These are phyloP conservation scores for Didymella arachidicola DNA, from an alignment of 2,329 filamentous ascomycete species.

Conservation along the genomic window DNA sequence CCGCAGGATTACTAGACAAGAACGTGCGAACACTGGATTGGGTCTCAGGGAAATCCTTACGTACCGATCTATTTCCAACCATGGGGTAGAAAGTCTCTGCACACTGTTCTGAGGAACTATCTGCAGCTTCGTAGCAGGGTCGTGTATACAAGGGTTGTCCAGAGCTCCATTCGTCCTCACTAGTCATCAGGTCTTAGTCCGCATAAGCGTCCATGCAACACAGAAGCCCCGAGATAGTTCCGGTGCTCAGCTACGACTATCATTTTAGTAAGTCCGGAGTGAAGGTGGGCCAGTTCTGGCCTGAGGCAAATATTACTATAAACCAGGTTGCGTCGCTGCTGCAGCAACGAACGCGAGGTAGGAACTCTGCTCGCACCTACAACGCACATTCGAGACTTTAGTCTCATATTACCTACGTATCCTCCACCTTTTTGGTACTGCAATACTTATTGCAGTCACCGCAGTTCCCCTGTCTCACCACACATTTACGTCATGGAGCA, in stretches of 20 bases:
- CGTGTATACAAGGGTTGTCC: background rate
- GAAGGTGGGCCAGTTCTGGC: constrained; percentile 12
- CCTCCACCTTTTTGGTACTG: background rate
- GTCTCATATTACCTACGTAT: background rate
- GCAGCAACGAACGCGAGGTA: background rate
- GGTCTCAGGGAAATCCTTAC: background rate
- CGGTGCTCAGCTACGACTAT: constrained; percentile 5
- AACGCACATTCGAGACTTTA: constrained; percentile 4
- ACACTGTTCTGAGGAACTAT: background rate
- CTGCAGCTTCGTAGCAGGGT: background rate
- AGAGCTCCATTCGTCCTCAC: background rate
- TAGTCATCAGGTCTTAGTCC: background rate
- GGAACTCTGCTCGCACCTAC: constrained; percentile 3
- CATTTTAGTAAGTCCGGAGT: background rate
- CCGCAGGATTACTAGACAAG: background rate
- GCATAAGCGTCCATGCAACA: constrained; percentile 18
- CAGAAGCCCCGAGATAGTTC: constrained; percentile 2
- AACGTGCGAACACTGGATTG: background rate
- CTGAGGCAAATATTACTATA: constrained; percentile 6
- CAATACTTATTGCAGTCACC: background rate
- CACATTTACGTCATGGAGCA: constrained; percentile 6
- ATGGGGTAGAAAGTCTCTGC: background rate
- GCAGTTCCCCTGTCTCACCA: background rate
- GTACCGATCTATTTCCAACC: background rate
- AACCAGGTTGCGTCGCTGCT: constrained; percentile 4